Percentiles rank a stretch among this genome's conserved stretches.
phyloP scores from a whole-genome alignment of 2,329 filamentous ascomycete genomes.

The Ophiocordyceps sinensis region DNA sequence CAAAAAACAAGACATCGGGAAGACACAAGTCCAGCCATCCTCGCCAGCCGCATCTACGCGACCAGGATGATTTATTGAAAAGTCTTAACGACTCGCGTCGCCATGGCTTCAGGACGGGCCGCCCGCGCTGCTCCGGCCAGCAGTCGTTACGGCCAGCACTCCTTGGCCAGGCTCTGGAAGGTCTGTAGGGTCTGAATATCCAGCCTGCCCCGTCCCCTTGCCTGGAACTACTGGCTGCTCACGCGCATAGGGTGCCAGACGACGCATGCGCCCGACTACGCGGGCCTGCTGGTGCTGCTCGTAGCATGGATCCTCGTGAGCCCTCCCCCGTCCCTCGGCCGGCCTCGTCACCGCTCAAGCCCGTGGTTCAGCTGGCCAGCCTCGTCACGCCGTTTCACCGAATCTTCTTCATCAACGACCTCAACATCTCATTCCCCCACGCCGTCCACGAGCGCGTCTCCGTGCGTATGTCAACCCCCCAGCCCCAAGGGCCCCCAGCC shows the following conservation, averaged over 20 bases:
- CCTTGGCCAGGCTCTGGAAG: constrained; percentile 30
- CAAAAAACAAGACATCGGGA: too few species aligned
- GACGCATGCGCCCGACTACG: constrained; percentile 79
- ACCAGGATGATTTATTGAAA: not conserved
- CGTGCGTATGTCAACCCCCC: constrained; percentile 39
- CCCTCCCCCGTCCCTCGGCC: constrained; percentile 1
- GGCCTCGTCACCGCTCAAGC: not conserved
- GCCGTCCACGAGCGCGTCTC: constrained; percentile 72
- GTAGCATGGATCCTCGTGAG: constrained; percentile 48
- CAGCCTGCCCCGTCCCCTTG: not conserved
- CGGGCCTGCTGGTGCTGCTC: constrained; percentile 60
- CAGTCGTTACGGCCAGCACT: constrained; percentile 5
- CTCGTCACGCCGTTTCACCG: constrained; percentile 74
- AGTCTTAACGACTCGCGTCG: not conserved
- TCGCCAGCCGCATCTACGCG: not conserved
- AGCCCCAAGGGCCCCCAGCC: not conserved
- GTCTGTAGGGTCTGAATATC: constrained; percentile 13
- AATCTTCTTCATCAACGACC: constrained; percentile 82
- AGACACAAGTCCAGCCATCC: too few species aligned
- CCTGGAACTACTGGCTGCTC: not conserved
- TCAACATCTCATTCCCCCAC: constrained; percentile 73
- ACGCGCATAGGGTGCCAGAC: constrained; percentile 32
- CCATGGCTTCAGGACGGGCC: not conserved
- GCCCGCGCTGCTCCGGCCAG: not conserved
- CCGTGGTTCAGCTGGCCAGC: constrained; percentile 10